A percentile compares a stretch with the other conserved stretches of the same genome.
Conservation (phyloP, 2,329 filamentous ascomycete genomes). For the Trichoderma sp. region DNA sequence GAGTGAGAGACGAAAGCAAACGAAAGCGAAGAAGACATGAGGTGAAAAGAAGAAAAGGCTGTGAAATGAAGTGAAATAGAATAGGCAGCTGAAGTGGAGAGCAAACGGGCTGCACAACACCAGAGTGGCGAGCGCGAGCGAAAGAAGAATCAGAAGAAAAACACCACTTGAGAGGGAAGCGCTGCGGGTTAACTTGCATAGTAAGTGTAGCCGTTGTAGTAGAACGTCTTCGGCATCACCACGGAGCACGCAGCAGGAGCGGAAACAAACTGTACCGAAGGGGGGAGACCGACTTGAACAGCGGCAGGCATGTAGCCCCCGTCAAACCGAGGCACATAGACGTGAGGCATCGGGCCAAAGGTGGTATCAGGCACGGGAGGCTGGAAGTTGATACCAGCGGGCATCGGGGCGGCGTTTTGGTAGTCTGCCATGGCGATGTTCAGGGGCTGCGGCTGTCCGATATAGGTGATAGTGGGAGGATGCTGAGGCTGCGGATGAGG, state of each 20-base stretch:
- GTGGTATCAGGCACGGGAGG: conserved; percentile 58
- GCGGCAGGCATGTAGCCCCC: conserved; percentile 28
- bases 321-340: conserved; percentile 55
- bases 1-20: neutral
- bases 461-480: conserved; percentile 27
- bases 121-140: neutral
- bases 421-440: conserved; percentile 39
- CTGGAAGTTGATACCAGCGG: conserved; percentile 50
- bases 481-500: neutral
- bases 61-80: neutral
- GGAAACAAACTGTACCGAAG: conserved; percentile 30
- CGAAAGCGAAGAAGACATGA: neutral
- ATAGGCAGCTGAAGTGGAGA: neutral
- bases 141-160: neutral
- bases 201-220: conserved; percentile 33
- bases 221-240: conserved; percentile 34
- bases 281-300: conserved; percentile 35
- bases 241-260: conserved; percentile 28
- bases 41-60: neutral
- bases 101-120: neutral
- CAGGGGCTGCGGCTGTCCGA: conserved; percentile 25
- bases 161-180: neutral
- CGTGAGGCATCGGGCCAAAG: conserved; percentile 52
- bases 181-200: conserved; percentile 39
- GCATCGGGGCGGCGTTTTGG: conserved; percentile 41